Base-by-base conservation (phyloP, 164 flowering plant genomes). In the Berberis thunbergii region DNA sequence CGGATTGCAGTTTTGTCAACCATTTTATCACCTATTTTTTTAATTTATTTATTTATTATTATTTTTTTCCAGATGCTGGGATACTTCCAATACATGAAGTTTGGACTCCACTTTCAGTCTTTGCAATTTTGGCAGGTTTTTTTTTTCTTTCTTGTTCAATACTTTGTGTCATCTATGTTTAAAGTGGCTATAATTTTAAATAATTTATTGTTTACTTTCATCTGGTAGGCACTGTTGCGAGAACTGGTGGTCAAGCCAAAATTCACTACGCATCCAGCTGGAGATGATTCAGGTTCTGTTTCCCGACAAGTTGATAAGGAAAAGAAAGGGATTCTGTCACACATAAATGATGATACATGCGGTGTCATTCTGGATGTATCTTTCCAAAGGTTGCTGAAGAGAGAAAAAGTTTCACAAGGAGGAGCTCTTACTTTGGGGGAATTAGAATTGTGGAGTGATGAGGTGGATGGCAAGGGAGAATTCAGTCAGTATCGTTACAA, bases 371-470 rank as follows among this genome's bases (percentile, higher is more conserved):
- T 95, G 72, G 95, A 88, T 60, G 69, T 79, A 68, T 78, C 91
- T 71, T 91, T 87, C 70, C 83, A 74, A 49, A 92, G 93, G 61
- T 68, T 89, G 83, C 70, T 91, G 56, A 86, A 83, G 79, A 85
- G 72, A 72, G 96, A 86, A 71, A 89, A 84, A 68, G 69, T 80
- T 68, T 74, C 67, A 70, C 73, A 79, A 67, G 91, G 70, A 59
- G 66, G 73, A 11, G 41, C 73, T 54, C 64, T 71, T 61, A 68
- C 80, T 61, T 67, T 79, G 49, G 97, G 92, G 41, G 61, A 79
- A 41, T 61, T 95, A 69, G 99, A 95, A 77, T 68, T 95, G 65
- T 95, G 97, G 97, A 89, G 88, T 81, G 88, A 91, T 76, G 96
- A 82, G 69, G 79, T 85, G 72, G 98, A 89, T 67, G 88, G 91